A percentile compares a stretch with the other conserved stretches of the same genome.
These are phyloP conservation scores for Trichoderma hamatum DNA, from an alignment of 2,329 filamentous ascomycete species.

Conservation along the genomic window DNA sequence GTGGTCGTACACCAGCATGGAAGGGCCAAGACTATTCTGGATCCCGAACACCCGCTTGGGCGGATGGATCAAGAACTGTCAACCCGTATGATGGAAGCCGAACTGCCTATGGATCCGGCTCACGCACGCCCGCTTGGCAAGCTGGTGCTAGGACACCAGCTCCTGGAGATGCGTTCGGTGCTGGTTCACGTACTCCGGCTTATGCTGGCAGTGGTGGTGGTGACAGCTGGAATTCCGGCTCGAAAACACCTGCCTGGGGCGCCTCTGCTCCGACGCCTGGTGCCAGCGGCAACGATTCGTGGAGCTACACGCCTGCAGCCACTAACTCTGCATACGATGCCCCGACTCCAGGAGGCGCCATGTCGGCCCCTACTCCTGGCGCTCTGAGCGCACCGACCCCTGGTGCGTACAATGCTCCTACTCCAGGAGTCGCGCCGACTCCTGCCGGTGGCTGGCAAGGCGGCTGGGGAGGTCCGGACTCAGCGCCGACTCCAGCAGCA, in stretches of 20 bases:
- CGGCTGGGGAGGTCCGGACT: constrained; percentile 62
- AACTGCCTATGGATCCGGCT: constrained; percentile 75
- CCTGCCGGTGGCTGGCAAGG: constrained; percentile 66
- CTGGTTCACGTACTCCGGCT: constrained; percentile 69
- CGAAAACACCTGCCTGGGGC: constrained; percentile 77
- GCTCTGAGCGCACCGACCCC: constrained; percentile 72
- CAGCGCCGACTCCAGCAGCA: constrained; percentile 67
- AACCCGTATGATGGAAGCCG: constrained; percentile 74
- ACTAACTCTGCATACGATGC: constrained; percentile 65
- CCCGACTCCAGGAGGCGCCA: constrained; percentile 64
- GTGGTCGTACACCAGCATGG: constrained; percentile 66
- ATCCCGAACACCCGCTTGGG: constrained; percentile 71
- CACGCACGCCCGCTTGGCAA: constrained; percentile 76
- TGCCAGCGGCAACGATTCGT: constrained; percentile 60
- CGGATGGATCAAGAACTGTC: constrained; percentile 66
- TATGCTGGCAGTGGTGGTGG: constrained; percentile 55
- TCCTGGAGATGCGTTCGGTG: constrained; percentile 61
- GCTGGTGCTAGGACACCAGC: constrained; percentile 75
- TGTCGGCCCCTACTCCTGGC: constrained; percentile 64
- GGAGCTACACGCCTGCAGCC: constrained; percentile 60
- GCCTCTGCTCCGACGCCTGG: constrained; percentile 61
- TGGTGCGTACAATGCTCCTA: constrained; percentile 67
- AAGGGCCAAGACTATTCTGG: constrained; percentile 56
- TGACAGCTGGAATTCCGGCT: constrained; percentile 67
- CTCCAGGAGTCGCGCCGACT: constrained; percentile 68